phyloP scores from a whole-genome alignment of 75 land plant genomes.

The Pseudotsuga menziesii region DNA sequence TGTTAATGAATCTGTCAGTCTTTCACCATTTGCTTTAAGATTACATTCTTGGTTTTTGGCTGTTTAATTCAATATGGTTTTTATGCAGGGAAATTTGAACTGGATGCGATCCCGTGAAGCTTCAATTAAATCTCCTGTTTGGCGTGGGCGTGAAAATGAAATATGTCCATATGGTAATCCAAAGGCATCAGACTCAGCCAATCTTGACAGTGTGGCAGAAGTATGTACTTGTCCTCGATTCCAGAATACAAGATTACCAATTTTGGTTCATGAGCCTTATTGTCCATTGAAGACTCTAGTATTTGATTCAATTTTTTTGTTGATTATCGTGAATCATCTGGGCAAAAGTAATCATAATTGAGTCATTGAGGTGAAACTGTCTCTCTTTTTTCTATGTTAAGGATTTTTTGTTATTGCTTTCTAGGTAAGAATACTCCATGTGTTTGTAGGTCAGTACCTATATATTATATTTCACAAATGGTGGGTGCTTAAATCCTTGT shows the following conservation, averaged over 20 bases:
- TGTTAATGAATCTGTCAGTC: not conserved
- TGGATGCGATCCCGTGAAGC: conserved; percentile 99
- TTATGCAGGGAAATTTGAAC: conserved; percentile 86
- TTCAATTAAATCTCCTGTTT: conserved; percentile 76
- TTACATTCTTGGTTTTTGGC: conserved; percentile 3
- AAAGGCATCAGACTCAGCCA: conserved; percentile 97
- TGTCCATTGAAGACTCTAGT: not conserved
- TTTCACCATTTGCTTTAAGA: not conserved
- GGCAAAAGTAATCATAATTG: not conserved
- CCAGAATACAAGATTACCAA: not conserved
- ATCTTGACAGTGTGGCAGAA: conserved; percentile 95
- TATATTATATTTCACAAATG: not conserved
- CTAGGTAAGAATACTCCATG: not conserved
- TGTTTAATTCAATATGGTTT: conserved; percentile 11
- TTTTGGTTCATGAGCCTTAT: not conserved
- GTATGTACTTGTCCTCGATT: conserved; percentile 35
- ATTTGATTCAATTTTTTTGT: not conserved
- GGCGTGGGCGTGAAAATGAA: conserved; percentile 96
- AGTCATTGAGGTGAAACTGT: not conserved
- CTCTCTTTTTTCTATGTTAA: not conserved
- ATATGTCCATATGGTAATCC: conserved; percentile 90
- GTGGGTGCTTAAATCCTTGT: not conserved
- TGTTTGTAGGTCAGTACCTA: not conserved
- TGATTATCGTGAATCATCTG: not conserved
- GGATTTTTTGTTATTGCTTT: not conserved